Evolutionary conservation across 176 grass and related monocot species (phyloP), one percentile per base, ranked within the genome.

Genomic region (Lolium multiflorum): DNA sequence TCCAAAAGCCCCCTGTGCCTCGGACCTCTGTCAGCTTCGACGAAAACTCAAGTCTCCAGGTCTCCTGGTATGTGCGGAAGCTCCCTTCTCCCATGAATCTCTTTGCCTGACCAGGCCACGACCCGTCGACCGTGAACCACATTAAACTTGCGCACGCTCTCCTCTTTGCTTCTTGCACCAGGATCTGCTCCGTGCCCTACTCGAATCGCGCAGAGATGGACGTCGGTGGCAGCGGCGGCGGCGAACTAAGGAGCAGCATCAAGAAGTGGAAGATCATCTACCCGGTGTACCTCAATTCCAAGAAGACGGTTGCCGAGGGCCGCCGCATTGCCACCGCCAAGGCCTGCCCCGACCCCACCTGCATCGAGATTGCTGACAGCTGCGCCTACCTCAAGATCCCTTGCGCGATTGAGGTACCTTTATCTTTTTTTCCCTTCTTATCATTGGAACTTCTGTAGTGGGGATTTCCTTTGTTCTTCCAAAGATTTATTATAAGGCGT

Each of bases 241-340:
- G 26, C 59, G 75, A 91, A 58, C 67, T 91, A 54, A 48, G 80
- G 70, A 68, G 65, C 82, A 81, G 79, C 71, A 91, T 94, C 88
- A 98, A 98, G 92, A 98, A 98, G 84, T 98, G 93, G 97, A 96
- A 90, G 43, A 24, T 96, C 77, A 89, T 98, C 63, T 98, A 98
- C 82, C 96, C 94, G 2, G 90, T 96, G n/a, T 98, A 98, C 75
- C 77, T 98, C 48, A 98, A 98, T 87, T 96, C 97, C 69, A 98
- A 96, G 83, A 98, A 98, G 82, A 94, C 97, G 6, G 83, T 98
- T 22, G 88, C 92, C 21, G 88, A 92, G 63, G 97, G 97, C 60
- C 97, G 97, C 50, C 87, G 94, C 74, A 91, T 98, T 25, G 79
- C 88, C 60, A 64, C 84, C 20, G 37, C 84, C 37, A 96, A 96